phyloP scores from a whole-genome alignment of 805 yeast species.

The Kregervanrija delftensis region DNA sequence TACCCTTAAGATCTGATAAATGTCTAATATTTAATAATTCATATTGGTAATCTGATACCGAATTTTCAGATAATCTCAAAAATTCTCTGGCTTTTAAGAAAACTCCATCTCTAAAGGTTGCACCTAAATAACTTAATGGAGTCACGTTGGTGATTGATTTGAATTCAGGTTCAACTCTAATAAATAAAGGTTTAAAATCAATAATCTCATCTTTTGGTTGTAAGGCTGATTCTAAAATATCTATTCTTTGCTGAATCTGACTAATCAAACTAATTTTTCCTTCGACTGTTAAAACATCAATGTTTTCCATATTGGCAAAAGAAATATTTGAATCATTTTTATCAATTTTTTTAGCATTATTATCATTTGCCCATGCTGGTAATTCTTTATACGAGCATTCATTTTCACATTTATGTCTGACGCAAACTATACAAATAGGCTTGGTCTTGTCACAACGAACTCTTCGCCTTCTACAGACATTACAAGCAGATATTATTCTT shows the following conservation, averaged over 20 bases:
- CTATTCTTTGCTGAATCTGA: not conserved
- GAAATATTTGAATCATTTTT: not conserved
- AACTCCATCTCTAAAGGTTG: not conserved
- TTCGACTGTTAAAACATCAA: no score
- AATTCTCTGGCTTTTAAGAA: not conserved
- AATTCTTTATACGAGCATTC: conserved; percentile 19
- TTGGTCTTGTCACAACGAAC: conserved; percentile 38
- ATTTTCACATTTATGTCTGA: conserved; percentile 18
- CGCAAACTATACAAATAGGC: conserved; percentile 31
- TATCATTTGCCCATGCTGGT: conserved; percentile 17
- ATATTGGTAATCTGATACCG: conserved; percentile 2
- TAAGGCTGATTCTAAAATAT: not conserved
- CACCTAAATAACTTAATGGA: not conserved
- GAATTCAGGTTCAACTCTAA: conserved; percentile 2
- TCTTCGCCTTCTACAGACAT: conserved; percentile 36
- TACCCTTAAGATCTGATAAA: conserved; percentile 2
- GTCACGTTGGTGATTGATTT: conserved; percentile 3
- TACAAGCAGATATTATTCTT: conserved; percentile 35
- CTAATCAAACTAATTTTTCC: not conserved
- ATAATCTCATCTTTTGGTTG: conserved; percentile 10
- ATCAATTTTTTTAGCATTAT: not conserved
- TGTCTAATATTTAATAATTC: conserved; percentile 12
- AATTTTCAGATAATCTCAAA: not conserved
- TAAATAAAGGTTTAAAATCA: conserved; percentile 7
- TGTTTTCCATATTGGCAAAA: no score